phyloP scores from a whole-genome alignment of 257 asterid genomes.

The Handroanthus guayacan region DNA sequence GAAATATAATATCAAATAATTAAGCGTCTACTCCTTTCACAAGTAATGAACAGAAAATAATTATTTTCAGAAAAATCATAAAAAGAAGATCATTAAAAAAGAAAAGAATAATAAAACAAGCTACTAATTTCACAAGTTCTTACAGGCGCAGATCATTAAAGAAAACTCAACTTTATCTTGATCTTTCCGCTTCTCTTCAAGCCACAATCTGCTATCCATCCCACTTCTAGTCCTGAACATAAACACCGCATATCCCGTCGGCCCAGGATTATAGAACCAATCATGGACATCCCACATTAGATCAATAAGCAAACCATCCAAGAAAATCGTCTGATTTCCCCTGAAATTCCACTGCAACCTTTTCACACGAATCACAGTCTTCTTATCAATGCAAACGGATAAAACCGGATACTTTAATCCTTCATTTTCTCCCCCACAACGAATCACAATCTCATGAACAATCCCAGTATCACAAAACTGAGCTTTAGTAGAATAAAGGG shows the following conservation, averaged over 20 bases:
- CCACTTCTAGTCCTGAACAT: conserved; percentile 96
- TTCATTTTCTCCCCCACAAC: conserved; percentile 67
- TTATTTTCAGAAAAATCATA: conserved; percentile 21
- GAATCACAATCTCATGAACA: conserved; percentile 67
- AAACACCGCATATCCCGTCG: conserved; percentile 70
- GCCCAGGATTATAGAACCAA: conserved; percentile 66
- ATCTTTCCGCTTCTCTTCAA: conserved; percentile 78
- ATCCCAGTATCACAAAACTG: conserved; percentile 63
- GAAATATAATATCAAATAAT: conserved; percentile 27
- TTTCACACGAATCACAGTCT: conserved; percentile 76
- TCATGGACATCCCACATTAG: conserved; percentile 97
- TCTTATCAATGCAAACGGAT: conserved; percentile 74
- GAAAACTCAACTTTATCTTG: conserved; percentile 78
- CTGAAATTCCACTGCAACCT: conserved; percentile 95
- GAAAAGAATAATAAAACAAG: not conserved
- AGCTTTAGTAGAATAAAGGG: conserved; percentile 77
- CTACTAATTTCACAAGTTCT: conserved; percentile 39
- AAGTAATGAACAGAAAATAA: conserved; percentile 33
- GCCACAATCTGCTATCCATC: conserved; percentile 87
- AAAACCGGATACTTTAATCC: conserved; percentile 69
- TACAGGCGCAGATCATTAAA: conserved; percentile 77
- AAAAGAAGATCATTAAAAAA: conserved; percentile 25
- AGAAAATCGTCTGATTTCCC: conserved; percentile 85
- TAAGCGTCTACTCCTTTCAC: conserved; percentile 17
- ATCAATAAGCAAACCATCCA: conserved; percentile 87